phyloP scores from a whole-genome alignment of 2,329 filamentous ascomycete species.

The Penicillium sp. region DNA sequence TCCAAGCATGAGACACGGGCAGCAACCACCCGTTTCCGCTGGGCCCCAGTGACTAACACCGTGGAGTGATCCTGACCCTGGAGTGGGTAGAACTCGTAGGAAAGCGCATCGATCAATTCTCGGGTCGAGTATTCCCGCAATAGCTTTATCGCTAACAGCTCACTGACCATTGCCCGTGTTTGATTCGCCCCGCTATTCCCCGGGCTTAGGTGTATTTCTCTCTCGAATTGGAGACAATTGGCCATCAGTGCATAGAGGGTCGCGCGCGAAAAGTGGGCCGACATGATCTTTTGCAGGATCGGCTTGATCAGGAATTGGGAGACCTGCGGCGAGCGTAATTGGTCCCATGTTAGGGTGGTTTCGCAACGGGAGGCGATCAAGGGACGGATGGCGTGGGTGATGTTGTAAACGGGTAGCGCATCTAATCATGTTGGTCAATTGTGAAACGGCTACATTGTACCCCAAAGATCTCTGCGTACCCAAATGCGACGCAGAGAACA shows the following conservation, averaged over 20 bases:
- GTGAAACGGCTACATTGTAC: not conserved
- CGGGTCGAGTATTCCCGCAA: conserved; percentile 81
- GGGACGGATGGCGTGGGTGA: conserved; percentile 81
- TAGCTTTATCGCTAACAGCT: conserved; percentile 79
- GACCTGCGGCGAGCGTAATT: conserved; percentile 87
- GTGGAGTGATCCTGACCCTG: conserved; percentile 59
- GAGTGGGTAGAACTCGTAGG: conserved; percentile 88
- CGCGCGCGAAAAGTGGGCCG: conserved; percentile 73
- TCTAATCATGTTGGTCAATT: conserved; percentile 45
- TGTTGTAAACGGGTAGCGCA: conserved; percentile 75
- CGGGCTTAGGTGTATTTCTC: conserved; percentile 72
- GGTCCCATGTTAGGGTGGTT: conserved; percentile 88
- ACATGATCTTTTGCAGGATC: conserved; percentile 79
- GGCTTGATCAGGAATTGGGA: conserved; percentile 94
- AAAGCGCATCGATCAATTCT: conserved; percentile 85
- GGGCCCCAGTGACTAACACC: conserved; percentile 30
- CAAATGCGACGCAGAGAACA: conserved; percentile 71
- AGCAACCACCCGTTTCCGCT: conserved; percentile 46
- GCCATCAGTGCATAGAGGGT: conserved; percentile 85
- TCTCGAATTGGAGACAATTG: conserved; percentile 86
- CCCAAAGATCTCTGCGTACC: conserved; percentile 42
- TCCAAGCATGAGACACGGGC: conserved; percentile 83
- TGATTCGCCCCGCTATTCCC: conserved; percentile 75
- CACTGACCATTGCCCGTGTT: conserved; percentile 79
- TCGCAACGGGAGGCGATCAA: conserved; percentile 78